Percentiles rank a stretch among this genome's conserved stretches.
Evolutionary conservation across 1,284 basidiomycete species (phyloP).

Genomic region (Meira nashicola): DNA sequence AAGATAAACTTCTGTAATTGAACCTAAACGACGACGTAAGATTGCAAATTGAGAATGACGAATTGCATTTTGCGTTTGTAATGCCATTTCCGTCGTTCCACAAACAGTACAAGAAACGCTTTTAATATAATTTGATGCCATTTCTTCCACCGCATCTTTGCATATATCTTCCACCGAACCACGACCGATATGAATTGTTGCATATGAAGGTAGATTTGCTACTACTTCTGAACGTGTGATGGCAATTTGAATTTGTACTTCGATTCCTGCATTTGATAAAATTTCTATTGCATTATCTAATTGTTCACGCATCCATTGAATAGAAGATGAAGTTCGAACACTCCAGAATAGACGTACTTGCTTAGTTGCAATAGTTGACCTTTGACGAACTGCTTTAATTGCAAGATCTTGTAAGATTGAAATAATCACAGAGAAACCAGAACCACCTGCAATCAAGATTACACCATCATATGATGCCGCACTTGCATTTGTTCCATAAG

Average conservation of each 20-base stretch:
- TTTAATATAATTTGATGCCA: too few relatives aligned
- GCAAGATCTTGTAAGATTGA: conserved; percentile 27
- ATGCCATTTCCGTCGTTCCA: too few relatives aligned
- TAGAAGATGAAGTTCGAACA: not conserved
- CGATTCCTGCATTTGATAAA: not conserved
- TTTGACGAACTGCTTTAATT: not conserved
- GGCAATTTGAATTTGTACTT: not conserved
- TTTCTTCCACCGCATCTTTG: too few relatives aligned
- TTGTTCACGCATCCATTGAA: conserved; percentile 6
- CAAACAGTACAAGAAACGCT: too few relatives aligned
- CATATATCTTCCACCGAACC: too few relatives aligned
- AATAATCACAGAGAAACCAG: conserved; percentile 35
- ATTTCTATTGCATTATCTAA: conserved; percentile 5
- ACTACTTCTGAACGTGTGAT: not conserved
- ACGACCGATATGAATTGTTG: too few relatives aligned
- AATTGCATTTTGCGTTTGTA: too few relatives aligned
- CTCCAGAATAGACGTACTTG: conserved; percentile 5
- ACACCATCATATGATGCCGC: conserved; percentile 19
- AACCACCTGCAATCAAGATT: conserved; percentile 32
- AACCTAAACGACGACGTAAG: too few relatives aligned
- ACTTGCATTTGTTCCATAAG: conserved; percentile 28
- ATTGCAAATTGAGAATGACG: too few relatives aligned
- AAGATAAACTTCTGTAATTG: too few relatives aligned
- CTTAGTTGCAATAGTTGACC: not conserved
- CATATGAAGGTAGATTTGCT: too few relatives aligned